Evolutionary conservation across 1,284 basidiomycete genomes (phyloP), one percentile per base, ranked within the genome.

Genomic region (Exsudoporus floridanus): DNA sequence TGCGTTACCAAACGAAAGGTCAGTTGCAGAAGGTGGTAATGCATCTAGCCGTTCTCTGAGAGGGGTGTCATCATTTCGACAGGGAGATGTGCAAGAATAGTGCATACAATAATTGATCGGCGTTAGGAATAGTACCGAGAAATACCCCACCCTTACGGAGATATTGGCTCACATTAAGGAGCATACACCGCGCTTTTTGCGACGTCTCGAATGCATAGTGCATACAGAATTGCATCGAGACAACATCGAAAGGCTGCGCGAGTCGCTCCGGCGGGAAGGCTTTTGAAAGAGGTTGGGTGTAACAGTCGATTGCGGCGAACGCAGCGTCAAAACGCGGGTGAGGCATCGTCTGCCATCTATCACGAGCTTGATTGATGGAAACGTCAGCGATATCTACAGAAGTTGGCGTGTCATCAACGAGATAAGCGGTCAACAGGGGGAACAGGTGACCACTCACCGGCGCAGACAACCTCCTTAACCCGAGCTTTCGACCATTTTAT

Each of bases 161-260:
- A 75, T 88, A 88, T 37, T 81, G 73, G 48, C 86, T 83, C 23
- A 96, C 95, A 67, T 99, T 99, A 47, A 88, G 82, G 27, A 99
- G 82, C 96, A 99, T 98, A 65, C 83, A 86, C 33, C 92, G 80
- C 25, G 88, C 92, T 70, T 97, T 98, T 48, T 81, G 75, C 28
- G 86, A 82, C 36, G 81, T 88, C 69, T 98, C 94, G 70, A 98
- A 99, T 8, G 96, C 97, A 67, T 99, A 99, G 71, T 99, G 97
- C 92, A 99, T 97, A 73, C 96, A 99, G 71, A 99, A 99, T 69
- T 99, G 97, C 88, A 98, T 90, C 2, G 92, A 91, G 19, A 99
- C 93, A 46, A 92, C 92, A 69, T 98, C 95, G 67, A 98, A 98
- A 12, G 83, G 85, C 30, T 77, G 72, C 5, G 67, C 80, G 55